A percentile compares a stretch with the other conserved stretches of the same genome.
Evolutionary conservation across 208 protist species (phyloP).

Genomic region (Trypanosoma melophagium): DNA sequence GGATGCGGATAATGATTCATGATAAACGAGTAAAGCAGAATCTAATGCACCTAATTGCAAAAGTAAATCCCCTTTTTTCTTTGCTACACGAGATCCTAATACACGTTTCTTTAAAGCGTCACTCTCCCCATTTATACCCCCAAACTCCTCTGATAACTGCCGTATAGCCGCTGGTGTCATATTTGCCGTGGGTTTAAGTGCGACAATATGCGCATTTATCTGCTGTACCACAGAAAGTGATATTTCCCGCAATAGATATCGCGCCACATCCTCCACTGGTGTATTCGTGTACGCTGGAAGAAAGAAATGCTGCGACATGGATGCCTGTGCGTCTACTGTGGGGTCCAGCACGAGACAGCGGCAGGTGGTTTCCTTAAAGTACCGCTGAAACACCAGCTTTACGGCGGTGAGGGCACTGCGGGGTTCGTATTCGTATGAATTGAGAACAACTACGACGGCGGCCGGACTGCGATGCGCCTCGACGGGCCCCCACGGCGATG

Average conservation of each 20-base stretch:
- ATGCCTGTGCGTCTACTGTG: constrained; percentile 14
- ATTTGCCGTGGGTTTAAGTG: not conserved
- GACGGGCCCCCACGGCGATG: constrained; percentile 80
- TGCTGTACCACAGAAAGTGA: constrained; percentile 24
- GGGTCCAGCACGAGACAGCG: constrained; percentile 75
- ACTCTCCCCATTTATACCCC: not conserved
- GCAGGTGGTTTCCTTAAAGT: constrained; percentile 67
- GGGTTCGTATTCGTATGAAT: constrained; percentile 34
- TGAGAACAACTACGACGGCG: constrained; percentile 71
- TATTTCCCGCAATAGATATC: constrained; percentile 38
- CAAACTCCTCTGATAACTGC: constrained; percentile 2
- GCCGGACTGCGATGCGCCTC: constrained; percentile 51
- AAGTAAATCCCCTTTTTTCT: constrained; percentile 71
- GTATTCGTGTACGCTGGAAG: constrained; percentile 26
- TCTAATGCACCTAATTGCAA: constrained; percentile 63
- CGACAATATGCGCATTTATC: constrained; percentile 17
- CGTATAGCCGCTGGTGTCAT: not conserved
- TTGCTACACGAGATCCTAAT: constrained; percentile 37
- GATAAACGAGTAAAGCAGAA: constrained; percentile 53
- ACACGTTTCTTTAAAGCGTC: constrained; percentile 27
- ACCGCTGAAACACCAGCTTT: constrained; percentile 50
- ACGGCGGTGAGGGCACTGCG: constrained; percentile 43
- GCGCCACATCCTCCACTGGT: constrained; percentile 38
- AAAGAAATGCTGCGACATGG: constrained; percentile 30
- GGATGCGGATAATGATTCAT: constrained; percentile 48